Percentiles rank a stretch among this genome's conserved stretches.
Conservation (phyloP, 305 asterid species). For the Fraxinus platypoda region DNA sequence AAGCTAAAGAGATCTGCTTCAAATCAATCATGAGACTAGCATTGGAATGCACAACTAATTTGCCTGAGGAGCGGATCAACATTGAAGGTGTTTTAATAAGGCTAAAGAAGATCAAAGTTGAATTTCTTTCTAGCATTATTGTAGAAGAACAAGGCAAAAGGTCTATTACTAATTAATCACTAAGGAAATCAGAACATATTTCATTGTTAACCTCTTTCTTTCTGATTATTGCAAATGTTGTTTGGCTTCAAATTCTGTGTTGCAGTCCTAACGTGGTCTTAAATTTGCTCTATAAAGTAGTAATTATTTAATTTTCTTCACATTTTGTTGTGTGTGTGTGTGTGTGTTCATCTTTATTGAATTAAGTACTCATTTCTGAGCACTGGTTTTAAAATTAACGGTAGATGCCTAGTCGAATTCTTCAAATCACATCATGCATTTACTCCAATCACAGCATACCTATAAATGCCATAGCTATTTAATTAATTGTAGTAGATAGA, state of each 20-base stretch:
- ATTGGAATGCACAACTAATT: slow-evolving; percentile 20
- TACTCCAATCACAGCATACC: too few relatives aligned
- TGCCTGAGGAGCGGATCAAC: slow-evolving; percentile 16
- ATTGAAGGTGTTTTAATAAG: slow-evolving; percentile 18
- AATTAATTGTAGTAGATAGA: too few relatives aligned
- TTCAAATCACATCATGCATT: too few relatives aligned
- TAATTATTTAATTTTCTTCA: too few relatives aligned
- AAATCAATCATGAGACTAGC: slow-evolving; percentile 18
- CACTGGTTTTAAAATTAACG: too few relatives aligned
- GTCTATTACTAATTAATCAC: background rate
- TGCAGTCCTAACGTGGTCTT: background rate
- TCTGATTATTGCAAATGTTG: too few relatives aligned
- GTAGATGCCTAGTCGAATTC: too few relatives aligned
- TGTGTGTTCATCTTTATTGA: too few relatives aligned
- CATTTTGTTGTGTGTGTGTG: too few relatives aligned
- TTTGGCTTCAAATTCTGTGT: background rate
- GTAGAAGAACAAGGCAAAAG: background rate
- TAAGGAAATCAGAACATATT: background rate
- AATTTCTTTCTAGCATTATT: background rate
- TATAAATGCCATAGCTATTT: too few relatives aligned
- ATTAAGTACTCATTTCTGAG: too few relatives aligned
- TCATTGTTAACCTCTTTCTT: background rate
- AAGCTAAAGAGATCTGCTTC: background rate
- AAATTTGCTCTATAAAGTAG: background rate
- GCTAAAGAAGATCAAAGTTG: slow-evolving; percentile 16